Percentiles rank a stretch among this genome's conserved stretches.
These are phyloP conservation scores for Alternaria burnsii DNA, from an alignment of 2,329 filamentous ascomycete genomes.

Conservation along the genomic window DNA sequence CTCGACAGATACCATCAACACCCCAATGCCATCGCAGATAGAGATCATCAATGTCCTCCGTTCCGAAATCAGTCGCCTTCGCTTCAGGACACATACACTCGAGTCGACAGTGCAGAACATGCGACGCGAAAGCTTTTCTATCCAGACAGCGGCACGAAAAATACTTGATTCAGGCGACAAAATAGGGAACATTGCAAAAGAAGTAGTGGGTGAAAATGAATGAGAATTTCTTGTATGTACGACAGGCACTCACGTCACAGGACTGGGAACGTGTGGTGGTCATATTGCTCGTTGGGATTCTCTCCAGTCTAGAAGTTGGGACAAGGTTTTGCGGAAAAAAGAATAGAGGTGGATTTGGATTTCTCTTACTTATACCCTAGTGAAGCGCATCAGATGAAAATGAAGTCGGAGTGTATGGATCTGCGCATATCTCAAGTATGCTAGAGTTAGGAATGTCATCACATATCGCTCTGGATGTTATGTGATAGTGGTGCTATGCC, in stretches of 20 bases:
- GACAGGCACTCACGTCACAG: neutral
- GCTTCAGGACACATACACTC: slow-evolving; percentile 38
- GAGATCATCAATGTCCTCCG: slow-evolving; percentile 45
- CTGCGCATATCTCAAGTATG: neutral
- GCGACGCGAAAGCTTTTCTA: slow-evolving; percentile 38
- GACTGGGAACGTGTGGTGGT: neutral
- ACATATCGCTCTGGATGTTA: neutral
- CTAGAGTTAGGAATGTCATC: neutral
- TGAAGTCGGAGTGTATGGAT: neutral
- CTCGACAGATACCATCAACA: slow-evolving; percentile 2
- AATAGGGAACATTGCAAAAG: slow-evolving; percentile 31
- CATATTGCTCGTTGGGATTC: neutral
- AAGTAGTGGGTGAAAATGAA: neutral
- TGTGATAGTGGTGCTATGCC: neutral
- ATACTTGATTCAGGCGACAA: slow-evolving; percentile 39
- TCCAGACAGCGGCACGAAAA: slow-evolving; percentile 37
- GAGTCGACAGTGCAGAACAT: slow-evolving; percentile 39
- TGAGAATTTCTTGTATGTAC: neutral
- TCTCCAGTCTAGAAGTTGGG: neutral
- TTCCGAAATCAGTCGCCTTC: slow-evolving; percentile 40
- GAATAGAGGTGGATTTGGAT: neutral
- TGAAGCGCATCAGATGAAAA: no score
- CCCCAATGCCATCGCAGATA: slow-evolving; percentile 19
- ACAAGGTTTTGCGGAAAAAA: neutral
- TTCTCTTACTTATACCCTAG: neutral